Conservation (phyloP, 257 asterid species). For the Jacaranda copaia region DNA sequence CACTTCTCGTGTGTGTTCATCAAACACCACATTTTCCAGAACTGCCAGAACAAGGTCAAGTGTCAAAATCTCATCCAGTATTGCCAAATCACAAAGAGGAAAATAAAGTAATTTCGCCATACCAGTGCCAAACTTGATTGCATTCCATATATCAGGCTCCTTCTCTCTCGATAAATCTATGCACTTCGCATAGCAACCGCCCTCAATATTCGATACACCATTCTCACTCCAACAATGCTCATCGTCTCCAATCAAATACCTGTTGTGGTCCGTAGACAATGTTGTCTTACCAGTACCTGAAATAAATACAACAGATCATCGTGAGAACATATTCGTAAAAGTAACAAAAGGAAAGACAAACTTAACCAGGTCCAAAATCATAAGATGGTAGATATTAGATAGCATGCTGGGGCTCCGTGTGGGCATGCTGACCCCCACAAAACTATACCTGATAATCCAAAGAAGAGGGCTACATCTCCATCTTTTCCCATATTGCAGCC, state of each 20-base stretch:
- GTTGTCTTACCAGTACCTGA: slow-evolving; percentile 97
- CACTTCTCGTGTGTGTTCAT: slow-evolving; percentile 89
- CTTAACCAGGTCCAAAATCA: too few species aligned
- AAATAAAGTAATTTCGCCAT: neutral
- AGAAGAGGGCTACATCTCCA: slow-evolving; percentile 95
- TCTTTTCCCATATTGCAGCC: slow-evolving; percentile 91
- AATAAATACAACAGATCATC: neutral
- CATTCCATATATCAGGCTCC: slow-evolving; percentile 98
- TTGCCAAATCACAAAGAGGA: neutral
- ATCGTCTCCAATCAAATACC: slow-evolving; percentile 94
- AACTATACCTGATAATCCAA: slow-evolving; percentile 83
- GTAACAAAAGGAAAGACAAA: neutral
- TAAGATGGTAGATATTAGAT: slow-evolving; percentile 5
- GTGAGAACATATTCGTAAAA: neutral
- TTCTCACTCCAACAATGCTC: slow-evolving; percentile 96
- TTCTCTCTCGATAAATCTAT: slow-evolving; percentile 83
- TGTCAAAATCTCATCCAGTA: neutral
- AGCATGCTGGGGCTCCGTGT: slow-evolving; percentile 33
- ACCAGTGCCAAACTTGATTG: slow-evolving; percentile 94
- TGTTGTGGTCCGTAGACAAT: slow-evolving; percentile 82
- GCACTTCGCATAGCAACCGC: slow-evolving; percentile 98
- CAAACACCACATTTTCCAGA: slow-evolving; percentile 88
- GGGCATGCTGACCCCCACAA: slow-evolving; percentile 21
- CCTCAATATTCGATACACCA: slow-evolving; percentile 95
- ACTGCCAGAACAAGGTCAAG: slow-evolving; percentile 48